These are phyloP conservation scores for Ophiostoma montium DNA, from an alignment of 2,329 filamentous ascomycete species.

Conservation along the genomic window DNA sequence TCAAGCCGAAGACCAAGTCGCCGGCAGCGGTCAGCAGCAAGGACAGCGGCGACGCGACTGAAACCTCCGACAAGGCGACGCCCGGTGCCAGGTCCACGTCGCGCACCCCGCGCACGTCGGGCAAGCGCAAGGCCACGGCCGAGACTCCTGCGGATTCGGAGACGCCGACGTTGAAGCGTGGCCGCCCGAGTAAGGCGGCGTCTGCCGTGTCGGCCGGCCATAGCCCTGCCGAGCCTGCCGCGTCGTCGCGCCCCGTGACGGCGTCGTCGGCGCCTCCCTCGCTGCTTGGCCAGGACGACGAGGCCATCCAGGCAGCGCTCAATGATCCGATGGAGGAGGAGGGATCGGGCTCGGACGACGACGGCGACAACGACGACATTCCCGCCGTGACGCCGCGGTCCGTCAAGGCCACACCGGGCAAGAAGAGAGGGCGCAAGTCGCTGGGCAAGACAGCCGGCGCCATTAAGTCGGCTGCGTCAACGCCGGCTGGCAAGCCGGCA, in stretches of 20 bases:
- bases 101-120: conserved; percentile 3
- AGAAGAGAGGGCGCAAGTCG: conserved; percentile 1
- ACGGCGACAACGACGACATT: background rate
- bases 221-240: too few relatives aligned
- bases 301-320: background rate
- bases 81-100: background rate
- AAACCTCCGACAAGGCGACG: background rate
- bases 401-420: background rate
- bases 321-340: background rate
- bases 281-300: background rate
- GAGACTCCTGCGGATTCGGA: conserved; percentile 7
- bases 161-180: conserved; percentile 8
- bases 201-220: background rate
- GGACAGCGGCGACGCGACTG: background rate
- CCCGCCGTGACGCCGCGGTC: background rate
- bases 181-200: conserved; percentile 6
- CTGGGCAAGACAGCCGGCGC: background rate
- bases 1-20: background rate
- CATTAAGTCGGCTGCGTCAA: too few relatives aligned
- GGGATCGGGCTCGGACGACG: background rate
- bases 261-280: background rate
- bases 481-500: background rate
- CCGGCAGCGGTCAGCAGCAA: background rate
- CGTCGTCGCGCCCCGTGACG: background rate
- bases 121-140: conserved; percentile 17